These are phyloP conservation scores for Geotrichum siamense DNA, from an alignment of 1,139 yeast species.

Conservation along the genomic window DNA sequence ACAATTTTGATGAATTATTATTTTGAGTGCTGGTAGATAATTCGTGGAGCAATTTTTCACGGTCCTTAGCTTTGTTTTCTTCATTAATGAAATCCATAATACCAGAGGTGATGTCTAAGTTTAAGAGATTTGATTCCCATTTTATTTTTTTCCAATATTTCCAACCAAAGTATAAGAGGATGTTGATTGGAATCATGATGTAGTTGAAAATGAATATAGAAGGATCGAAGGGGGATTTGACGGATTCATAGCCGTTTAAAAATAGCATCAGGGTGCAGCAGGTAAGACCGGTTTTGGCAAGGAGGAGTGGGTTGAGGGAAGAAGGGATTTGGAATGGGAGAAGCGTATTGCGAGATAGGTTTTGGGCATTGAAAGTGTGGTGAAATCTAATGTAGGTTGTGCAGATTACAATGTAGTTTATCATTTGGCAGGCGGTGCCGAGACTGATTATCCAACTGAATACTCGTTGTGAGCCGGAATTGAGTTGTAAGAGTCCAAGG, in stretches of 20 bases:
- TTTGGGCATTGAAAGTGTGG: constrained; percentile 54
- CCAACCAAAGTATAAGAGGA: constrained; percentile 50
- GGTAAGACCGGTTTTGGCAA: constrained; percentile 37
- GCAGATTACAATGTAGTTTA: constrained; percentile 61
- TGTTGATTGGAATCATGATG: constrained; percentile 57
- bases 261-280: constrained; percentile 55
- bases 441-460: constrained; percentile 68
- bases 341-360: constrained; percentile 36
- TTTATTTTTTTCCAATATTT: constrained; percentile 50
- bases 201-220: constrained; percentile 60
- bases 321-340: constrained; percentile 51
- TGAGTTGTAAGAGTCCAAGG: constrained; percentile 51
- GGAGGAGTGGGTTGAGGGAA: constrained; percentile 44
- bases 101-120: constrained; percentile 53
- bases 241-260: constrained; percentile 60
- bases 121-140: constrained; percentile 39
- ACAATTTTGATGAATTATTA: no score
- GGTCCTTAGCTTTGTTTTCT: no score
- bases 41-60: no score
- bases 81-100: no score
- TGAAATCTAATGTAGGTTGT: constrained; percentile 59
- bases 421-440: constrained; percentile 72
- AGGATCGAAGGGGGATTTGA: constrained; percentile 59
- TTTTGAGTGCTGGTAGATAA: no score
- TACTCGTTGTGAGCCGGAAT: constrained; percentile 54